Evolutionary conservation across 768 basidiomycete species (phyloP).

Genomic region (Lepiota venenata): DNA sequence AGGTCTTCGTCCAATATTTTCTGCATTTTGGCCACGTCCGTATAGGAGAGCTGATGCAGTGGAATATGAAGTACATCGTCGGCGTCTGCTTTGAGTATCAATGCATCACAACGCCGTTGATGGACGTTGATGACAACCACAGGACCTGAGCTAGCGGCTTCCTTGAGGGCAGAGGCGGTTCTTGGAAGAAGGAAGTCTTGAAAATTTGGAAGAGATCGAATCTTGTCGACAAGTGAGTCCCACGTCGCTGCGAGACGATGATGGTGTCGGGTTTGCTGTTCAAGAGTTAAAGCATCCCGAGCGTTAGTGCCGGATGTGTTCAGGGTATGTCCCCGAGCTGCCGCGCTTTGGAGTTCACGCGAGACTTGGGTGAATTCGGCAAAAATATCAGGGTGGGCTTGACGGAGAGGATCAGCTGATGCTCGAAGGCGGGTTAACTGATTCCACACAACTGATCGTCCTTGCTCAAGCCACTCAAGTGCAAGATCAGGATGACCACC

Average conservation of each 20-base stretch:
- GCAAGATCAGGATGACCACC: not conserved
- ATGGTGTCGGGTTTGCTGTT: slow-evolving; percentile 16
- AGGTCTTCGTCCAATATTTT: not conserved
- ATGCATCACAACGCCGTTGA: slow-evolving; percentile 18
- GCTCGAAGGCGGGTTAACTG: slow-evolving; percentile 12
- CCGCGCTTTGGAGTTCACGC: no score
- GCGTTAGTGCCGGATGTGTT: no score
- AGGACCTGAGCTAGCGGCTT: slow-evolving; percentile 13
- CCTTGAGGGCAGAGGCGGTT: slow-evolving; percentile 1
- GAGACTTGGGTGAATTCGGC: no score
- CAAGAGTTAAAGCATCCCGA: slow-evolving; percentile 3
- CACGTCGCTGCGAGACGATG: slow-evolving; percentile 17
- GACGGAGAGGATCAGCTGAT: slow-evolving; percentile 13
- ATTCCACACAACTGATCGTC: not conserved
- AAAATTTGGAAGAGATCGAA: slow-evolving; percentile 16
- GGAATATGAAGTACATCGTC: slow-evolving; percentile 11
- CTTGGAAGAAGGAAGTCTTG: slow-evolving; percentile 19
- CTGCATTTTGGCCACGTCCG: not conserved
- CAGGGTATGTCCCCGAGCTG: no score
- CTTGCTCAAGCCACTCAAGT: slow-evolving; percentile 1
- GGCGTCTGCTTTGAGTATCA: slow-evolving; percentile 13
- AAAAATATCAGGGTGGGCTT: no score
- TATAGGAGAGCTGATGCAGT: not conserved
- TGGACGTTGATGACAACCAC: slow-evolving; percentile 20
- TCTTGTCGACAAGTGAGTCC: slow-evolving; percentile 13